Percentiles rank a stretch among this genome's conserved stretches.
Evolutionary conservation across 352 stramenopile genomes (phyloP).

Genomic region (Globisporangium heterothallicum): DNA sequence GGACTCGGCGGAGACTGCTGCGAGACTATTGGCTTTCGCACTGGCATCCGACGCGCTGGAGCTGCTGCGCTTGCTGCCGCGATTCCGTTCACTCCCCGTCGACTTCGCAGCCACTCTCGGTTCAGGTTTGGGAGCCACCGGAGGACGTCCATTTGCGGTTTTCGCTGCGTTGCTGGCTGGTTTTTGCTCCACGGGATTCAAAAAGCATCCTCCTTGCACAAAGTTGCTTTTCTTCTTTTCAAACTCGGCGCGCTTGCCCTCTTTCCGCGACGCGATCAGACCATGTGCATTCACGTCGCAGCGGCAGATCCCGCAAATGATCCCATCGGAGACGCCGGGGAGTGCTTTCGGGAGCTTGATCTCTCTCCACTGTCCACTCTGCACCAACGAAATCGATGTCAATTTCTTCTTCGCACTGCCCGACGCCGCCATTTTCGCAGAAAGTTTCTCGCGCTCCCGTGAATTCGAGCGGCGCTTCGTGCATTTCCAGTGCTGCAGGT

Average conservation of each 20-base stretch:
- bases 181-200: constrained; percentile 28
- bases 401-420: constrained; percentile 48
- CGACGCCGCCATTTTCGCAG: constrained; percentile 13
- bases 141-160: neutral
- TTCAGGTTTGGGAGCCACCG: constrained; percentile 2
- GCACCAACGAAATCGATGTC: constrained; percentile 42
- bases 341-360: constrained; percentile 50
- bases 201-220: constrained; percentile 53
- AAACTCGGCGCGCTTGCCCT: constrained; percentile 43
- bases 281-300: constrained; percentile 43
- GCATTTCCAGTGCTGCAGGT: constrained; percentile 77
- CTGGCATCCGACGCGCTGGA: neutral
- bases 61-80: constrained; percentile 6
- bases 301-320: constrained; percentile 58
- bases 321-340: constrained; percentile 35
- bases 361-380: constrained; percentile 52
- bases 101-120: constrained; percentile 5
- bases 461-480: constrained; percentile 47
- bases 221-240: constrained; percentile 59
- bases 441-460: constrained; percentile 17
- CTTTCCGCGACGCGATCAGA: constrained; percentile 46
- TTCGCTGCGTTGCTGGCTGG: constrained; percentile 2
- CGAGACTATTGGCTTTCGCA: neutral
- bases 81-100: constrained; percentile 5
- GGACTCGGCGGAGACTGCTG: constrained; percentile 1